phyloP scores from a whole-genome alignment of 768 basidiomycete genomes.

The Xanthoconium stramineum region DNA sequence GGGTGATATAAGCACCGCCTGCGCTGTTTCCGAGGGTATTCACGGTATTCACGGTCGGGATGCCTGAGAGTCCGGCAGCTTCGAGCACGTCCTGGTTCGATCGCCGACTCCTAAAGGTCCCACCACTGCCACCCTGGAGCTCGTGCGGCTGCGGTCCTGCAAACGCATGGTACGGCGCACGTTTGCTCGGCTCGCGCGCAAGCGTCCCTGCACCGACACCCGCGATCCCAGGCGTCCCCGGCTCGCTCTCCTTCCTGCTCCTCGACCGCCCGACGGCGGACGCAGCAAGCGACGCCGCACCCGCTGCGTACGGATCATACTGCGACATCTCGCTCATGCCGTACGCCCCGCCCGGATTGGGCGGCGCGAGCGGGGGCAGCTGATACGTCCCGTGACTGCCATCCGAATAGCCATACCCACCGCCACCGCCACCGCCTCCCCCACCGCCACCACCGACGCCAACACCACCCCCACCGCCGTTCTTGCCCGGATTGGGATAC shows the following conservation, averaged over 20 bases:
- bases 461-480: conserved; percentile 11
- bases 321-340: conserved; percentile 48
- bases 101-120: conserved; percentile 20
- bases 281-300: conserved; percentile 19
- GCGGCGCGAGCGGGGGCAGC: conserved; percentile 41
- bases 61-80: conserved; percentile 23
- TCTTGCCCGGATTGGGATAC: conserved; percentile 22
- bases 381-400: conserved; percentile 56
- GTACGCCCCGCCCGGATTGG: conserved; percentile 39
- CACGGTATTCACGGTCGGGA: background rate
- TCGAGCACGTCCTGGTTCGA: conserved; percentile 28
- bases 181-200: conserved; percentile 27
- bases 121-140: conserved; percentile 6
- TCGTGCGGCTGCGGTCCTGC: conserved; percentile 29
- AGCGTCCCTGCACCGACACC: conserved; percentile 34
- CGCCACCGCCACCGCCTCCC: conserved; percentile 19
- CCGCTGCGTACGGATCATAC: conserved; percentile 36
- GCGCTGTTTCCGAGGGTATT: background rate
- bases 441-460: conserved; percentile 12
- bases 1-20: conserved; percentile 11
- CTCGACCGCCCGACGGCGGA: conserved; percentile 22
- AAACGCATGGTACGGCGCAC: conserved; percentile 39
- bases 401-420: conserved; percentile 42
- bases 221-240: conserved; percentile 40
- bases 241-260: conserved; percentile 29